Base-by-base conservation (phyloP, 2,329 filamentous ascomycete species). In the Aspergillus neotritici region DNA sequence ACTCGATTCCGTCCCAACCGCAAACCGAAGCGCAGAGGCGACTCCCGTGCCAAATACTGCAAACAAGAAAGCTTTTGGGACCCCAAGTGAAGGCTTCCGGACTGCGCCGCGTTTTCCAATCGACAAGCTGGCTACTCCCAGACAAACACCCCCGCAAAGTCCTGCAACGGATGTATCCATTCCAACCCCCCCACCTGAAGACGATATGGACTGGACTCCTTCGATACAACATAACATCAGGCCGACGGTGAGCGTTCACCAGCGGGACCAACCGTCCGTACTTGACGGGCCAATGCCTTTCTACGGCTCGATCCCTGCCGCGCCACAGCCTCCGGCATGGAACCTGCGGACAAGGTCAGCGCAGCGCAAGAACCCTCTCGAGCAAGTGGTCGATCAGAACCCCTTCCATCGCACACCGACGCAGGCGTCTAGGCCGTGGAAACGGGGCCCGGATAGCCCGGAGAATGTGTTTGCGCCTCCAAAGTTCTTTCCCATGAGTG, bases 181-280 rank as follows among this genome's bases (percentile, higher is more conserved):
- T 39, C 57, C 64, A 14, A 68, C 67, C 14, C 65, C 64, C 39
- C 65, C 66, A 11, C 62, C 64, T 4, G 67, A 69, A 38, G 70
- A 73, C 46, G 63, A 62, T 33, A 75, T 75, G 72, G 72, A 75
- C 47, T 75, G 72, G 72, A 70, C 68, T 29, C 72, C 72, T n/a
- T 69, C 70, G 30, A 48, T 56, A 32, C 62, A 68, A 32, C 58
- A 65, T 41, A 49, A 63, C 14, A 56, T 68, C 14, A 58, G 56
- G 34, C 62, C 63, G 28, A 64, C 38, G 5, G 49, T 61, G 11
- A 61, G 60, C 39, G 48, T 61, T n/a, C 49, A 56, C 25, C 55
- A 57, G 31, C 58, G 61, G 34, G 55, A 62, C 33, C 54, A 55
- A 35, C 56, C 49, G 16, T 57, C 57, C 34, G 50, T 63, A 25